Base-by-base conservation (phyloP, 78 protist genomes). In the Dictyostelium firmibasis region DNA sequence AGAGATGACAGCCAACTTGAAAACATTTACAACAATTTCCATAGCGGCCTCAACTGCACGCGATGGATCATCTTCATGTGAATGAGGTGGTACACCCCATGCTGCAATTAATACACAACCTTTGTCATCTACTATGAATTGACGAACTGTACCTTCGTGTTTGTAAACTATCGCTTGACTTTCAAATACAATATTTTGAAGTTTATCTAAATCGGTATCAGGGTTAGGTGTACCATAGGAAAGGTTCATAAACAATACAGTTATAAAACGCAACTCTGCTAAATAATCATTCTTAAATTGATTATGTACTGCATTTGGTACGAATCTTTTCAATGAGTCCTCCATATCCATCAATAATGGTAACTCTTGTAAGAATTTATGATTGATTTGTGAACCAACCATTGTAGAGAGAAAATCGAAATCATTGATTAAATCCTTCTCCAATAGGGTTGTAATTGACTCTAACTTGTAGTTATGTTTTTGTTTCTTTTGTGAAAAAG, bases 81-180 rank as follows among this genome's bases (percentile, higher is more conserved):
- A 31, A 25, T 38, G 20, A 27, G 93, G 96, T 70, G 96, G 97
- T 6, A 96, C 91, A 8, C 97, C 97, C 84, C 91, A 97, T 2
- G 93, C 97, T 1, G 97, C 98, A 36, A 94, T 85, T 2, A 97
- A 70, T 0, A 97, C 98, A 89, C 97, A 86, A 35, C 98, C 98
- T 75, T 96, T 96, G 41, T 96, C 97, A 29, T 96, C 97, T 0
- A 96, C 72, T 14, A 91, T 91, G 31, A 96, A 96, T 27, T 91
- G 97, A 23, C 96, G 38, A 20, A 96, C 78, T 13, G 92, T 86
- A 69, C 97, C 97, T 31, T 96, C 97, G 27, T 81, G 62, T 14
- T 64, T 41, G 20, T 86, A 95, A 14, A 95, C 89, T 43, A 87
- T 87, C 14, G n/a, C 85, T 43, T 95, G 97, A 47, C 78, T 76